These are phyloP conservation scores for Colletotrichum godetiae DNA, from an alignment of 2,329 filamentous ascomycete species.

Conservation along the genomic window DNA sequence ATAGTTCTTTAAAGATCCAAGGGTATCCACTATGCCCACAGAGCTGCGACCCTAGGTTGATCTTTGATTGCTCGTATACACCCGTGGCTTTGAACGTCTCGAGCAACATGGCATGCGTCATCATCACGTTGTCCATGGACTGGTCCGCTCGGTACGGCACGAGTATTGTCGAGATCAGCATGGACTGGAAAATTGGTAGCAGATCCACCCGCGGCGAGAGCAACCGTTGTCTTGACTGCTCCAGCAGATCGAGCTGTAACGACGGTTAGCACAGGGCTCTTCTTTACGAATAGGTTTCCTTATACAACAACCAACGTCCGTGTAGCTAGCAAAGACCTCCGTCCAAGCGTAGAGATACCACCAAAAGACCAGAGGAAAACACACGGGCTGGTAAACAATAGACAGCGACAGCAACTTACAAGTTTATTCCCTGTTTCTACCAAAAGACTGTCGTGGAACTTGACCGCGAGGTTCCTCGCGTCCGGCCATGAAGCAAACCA, in stretches of 20 bases:
- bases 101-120: conserved; percentile 21
- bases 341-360: neutral
- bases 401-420: neutral
- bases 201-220: conserved; percentile 6
- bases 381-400: neutral
- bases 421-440: conserved; percentile 16
- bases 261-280: neutral
- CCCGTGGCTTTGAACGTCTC: conserved; percentile 24
- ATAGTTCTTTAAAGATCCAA: conserved; percentile 22
- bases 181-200: conserved; percentile 19
- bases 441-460: conserved; percentile 17
- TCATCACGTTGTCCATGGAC: conserved; percentile 23
- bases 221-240: conserved; percentile 17
- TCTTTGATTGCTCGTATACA: conserved; percentile 16
- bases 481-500: conserved; percentile 15
- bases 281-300: neutral
- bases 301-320: neutral
- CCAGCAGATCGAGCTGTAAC: conserved; percentile 6
- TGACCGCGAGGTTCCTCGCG: neutral
- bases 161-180: conserved; percentile 17
- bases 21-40: neutral
- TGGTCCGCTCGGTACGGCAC: conserved; percentile 26
- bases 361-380: too few relatives aligned
- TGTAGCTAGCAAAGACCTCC: neutral
- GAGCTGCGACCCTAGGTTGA: neutral